phyloP scores from a whole-genome alignment of 257 asterid species.

The Solanum arcanum region DNA sequence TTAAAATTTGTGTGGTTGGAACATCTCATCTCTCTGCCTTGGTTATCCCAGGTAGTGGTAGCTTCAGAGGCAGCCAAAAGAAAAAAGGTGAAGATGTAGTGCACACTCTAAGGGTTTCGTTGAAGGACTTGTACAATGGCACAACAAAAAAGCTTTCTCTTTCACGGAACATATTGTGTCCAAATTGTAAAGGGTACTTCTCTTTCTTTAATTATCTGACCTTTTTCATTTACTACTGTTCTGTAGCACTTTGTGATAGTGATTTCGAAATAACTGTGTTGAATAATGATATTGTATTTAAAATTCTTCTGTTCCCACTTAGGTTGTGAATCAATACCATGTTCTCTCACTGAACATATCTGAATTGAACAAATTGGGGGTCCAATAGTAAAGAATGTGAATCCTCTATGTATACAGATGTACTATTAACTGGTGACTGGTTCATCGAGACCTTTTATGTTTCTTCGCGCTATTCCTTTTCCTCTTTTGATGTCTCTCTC shows the following conservation, averaged over 20 bases:
- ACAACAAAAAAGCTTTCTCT: slow-evolving; percentile 28
- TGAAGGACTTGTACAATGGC: slow-evolving; percentile 48
- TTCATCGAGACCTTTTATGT: not conserved
- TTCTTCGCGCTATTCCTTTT: not conserved
- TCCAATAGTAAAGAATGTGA: not conserved
- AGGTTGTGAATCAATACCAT: not conserved
- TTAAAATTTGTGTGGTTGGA: not conserved
- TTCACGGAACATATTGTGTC: slow-evolving; percentile 34
- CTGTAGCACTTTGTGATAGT: no score
- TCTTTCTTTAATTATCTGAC: not conserved
- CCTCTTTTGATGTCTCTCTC: not conserved
- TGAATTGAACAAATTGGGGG: not conserved
- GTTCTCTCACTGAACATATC: not conserved
- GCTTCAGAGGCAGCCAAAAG: slow-evolving; percentile 11
- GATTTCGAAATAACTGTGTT: not conserved
- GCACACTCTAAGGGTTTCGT: slow-evolving; percentile 33
- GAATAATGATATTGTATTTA: not conserved
- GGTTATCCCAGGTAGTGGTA: slow-evolving; percentile 13
- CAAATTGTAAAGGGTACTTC: slow-evolving; percentile 44
- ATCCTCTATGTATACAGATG: not conserved
- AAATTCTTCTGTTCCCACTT: not conserved
- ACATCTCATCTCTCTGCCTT: not conserved
- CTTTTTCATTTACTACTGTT: not conserved
- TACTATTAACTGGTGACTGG: not conserved
- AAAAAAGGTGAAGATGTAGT: slow-evolving; percentile 34